A percentile compares a stretch with the other conserved stretches of the same genome.
Evolutionary conservation across 352 stramenopile genomes (phyloP).

Genomic region (Pythium sukuiense): DNA sequence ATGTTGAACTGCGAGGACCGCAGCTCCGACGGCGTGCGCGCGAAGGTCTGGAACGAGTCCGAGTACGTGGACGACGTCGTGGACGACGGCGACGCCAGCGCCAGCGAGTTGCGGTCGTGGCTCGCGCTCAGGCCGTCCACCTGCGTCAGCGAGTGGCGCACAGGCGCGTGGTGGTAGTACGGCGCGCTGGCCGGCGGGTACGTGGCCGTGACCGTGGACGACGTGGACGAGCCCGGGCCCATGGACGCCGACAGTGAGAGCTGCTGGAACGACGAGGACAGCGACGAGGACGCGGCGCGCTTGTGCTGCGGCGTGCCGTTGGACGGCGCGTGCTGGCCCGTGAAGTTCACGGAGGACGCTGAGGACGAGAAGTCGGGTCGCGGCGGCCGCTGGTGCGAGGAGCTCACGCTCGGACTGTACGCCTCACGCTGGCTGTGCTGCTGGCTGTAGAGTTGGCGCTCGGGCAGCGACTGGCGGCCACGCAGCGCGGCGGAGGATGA

Average conservation of each 20-base stretch:
- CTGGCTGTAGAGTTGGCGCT: constrained; percentile 18
- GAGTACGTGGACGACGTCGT: constrained; percentile 28
- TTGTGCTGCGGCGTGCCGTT: not conserved
- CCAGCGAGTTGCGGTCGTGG: constrained; percentile 16
- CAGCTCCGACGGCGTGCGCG: constrained; percentile 23
- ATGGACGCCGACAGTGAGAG: constrained; percentile 24
- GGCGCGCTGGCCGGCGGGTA: constrained; percentile 29
- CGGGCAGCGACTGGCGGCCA: constrained; percentile 22
- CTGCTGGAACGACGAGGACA: constrained; percentile 20
- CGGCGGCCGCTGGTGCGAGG: not conserved
- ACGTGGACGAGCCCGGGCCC: constrained; percentile 12
- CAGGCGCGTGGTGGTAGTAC: constrained; percentile 27
- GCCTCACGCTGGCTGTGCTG: constrained; percentile 10
- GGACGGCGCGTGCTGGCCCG: not conserved
- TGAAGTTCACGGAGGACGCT: constrained; percentile 10
- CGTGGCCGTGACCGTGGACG: constrained; percentile 28
- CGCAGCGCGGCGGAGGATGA: constrained; percentile 2
- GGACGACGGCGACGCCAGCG: constrained; percentile 23
- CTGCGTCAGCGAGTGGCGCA: constrained; percentile 26
- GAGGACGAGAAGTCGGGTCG: constrained; percentile 22
- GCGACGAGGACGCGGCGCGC: constrained; percentile 5
- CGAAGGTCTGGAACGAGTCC: constrained; percentile 27
- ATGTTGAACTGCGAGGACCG: constrained; percentile 25
- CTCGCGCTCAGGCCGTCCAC: constrained; percentile 19
- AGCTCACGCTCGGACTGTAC: constrained; percentile 1